Evolutionary conservation across 208 protist species (phyloP).

Genomic region (Balamuthia mandrillaris): DNA sequence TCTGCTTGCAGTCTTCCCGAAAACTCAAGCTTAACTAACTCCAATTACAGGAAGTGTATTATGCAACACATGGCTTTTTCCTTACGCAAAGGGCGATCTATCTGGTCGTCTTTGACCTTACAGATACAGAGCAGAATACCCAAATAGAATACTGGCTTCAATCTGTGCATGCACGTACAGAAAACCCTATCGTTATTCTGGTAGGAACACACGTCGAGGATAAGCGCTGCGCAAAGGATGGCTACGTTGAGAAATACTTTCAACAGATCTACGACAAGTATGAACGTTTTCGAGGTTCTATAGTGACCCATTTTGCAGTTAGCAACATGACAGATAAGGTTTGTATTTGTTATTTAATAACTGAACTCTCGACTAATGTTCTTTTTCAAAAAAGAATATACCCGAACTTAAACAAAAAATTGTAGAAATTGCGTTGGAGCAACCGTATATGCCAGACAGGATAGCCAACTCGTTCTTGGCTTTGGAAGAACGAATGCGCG

Average conservation of each 20-base stretch:
- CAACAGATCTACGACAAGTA: constrained; percentile 23
- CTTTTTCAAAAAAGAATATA: neutral
- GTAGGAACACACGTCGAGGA: constrained; percentile 42
- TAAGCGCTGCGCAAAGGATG: constrained; percentile 25
- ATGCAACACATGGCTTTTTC: constrained; percentile 41
- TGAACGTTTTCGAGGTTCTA: neutral
- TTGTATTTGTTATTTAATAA: too few relatives aligned
- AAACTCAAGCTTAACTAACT: neutral
- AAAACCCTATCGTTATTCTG: constrained; percentile 13
- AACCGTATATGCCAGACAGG: constrained; percentile 33
- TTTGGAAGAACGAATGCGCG: neutral
- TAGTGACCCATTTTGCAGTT: constrained; percentile 12
- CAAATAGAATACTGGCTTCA: constrained; percentile 45
- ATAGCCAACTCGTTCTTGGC: neutral
- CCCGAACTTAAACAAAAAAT: constrained; percentile 12
- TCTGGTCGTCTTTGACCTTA: constrained; percentile 32
- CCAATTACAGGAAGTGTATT: constrained; percentile 30
- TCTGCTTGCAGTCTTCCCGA: too few relatives aligned
- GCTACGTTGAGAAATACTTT: constrained; percentile 37
- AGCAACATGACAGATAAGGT: constrained; percentile 32
- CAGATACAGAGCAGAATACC: constrained; percentile 10
- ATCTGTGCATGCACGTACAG: neutral
- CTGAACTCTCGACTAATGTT: too few relatives aligned
- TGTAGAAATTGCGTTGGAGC: constrained; percentile 6
- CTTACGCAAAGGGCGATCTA: constrained; percentile 30